These are phyloP conservation scores for Aegilops umbellulata DNA, from an alignment of 176 grass and related monocot species.

Conservation along the genomic window DNA sequence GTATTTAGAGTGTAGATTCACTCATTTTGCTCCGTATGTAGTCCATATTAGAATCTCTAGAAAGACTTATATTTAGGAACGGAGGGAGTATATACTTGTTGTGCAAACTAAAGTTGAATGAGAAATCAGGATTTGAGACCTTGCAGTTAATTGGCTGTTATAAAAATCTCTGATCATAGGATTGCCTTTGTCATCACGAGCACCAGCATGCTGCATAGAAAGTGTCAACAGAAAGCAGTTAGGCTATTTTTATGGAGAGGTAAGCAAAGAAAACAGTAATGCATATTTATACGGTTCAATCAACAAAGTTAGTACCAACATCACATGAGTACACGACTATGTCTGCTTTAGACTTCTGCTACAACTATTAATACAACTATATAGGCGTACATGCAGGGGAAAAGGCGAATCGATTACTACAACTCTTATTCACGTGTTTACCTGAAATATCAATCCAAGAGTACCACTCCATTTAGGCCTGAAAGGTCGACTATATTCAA, in stretches of 20 bases:
- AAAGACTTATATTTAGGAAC: too few species aligned
- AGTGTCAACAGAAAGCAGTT: neutral
- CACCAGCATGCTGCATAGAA: slow-evolving; percentile 71
- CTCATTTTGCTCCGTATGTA: too few species aligned
- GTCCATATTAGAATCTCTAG: too few species aligned
- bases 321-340: neutral
- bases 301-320: slow-evolving; percentile 12
- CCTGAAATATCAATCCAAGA: slow-evolving; percentile 87
- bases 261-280: slow-evolving; percentile 1
- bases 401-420: neutral
- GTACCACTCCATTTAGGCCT: slow-evolving; percentile 93
- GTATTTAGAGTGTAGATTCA: too few species aligned
- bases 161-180: slow-evolving; percentile 84
- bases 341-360: slow-evolving; percentile 4
- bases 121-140: slow-evolving; percentile 43
- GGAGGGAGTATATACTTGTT: neutral
- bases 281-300: neutral
- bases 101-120: slow-evolving; percentile 19
- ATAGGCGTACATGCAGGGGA: neutral
- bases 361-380: too few species aligned
- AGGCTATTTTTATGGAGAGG: neutral
- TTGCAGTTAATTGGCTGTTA: slow-evolving; percentile 94
- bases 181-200: slow-evolving; percentile 77
- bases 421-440: slow-evolving; percentile 15
- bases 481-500: slow-evolving; percentile 84